Evolutionary conservation across 2,329 filamentous ascomycete genomes (phyloP).

Genomic region (Phialophora chinensis): DNA sequence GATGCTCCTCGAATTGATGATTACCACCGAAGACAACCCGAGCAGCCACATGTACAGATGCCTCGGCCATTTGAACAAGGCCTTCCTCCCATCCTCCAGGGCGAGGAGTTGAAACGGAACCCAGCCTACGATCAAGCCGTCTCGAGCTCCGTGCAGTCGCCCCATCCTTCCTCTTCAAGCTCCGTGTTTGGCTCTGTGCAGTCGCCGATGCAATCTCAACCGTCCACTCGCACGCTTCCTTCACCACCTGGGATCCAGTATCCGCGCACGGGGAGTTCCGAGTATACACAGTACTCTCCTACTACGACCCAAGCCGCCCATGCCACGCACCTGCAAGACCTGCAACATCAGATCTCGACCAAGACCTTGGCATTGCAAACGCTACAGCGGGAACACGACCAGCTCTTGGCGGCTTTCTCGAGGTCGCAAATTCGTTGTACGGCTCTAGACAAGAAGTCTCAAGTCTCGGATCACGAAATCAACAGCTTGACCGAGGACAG

Average conservation of each 20-base stretch:
- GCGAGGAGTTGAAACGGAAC: constrained; percentile 31
- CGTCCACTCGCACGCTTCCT: constrained; percentile 36
- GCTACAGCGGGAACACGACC: constrained; percentile 61
- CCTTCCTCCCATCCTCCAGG: constrained; percentile 29
- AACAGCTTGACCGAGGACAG: constrained; percentile 59
- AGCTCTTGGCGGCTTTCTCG: constrained; percentile 58
- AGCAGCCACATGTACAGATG: constrained; percentile 26
- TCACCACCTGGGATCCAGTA: constrained; percentile 39
- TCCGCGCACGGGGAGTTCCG: constrained; percentile 26
- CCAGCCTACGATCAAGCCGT: constrained; percentile 29
- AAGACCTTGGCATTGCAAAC: constrained; percentile 60
- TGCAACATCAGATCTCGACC: constrained; percentile 61
- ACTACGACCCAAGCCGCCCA: constrained; percentile 43
- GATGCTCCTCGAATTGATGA: constrained; percentile 31
- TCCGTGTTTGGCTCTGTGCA: constrained; percentile 31
- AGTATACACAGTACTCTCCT: constrained; percentile 25
- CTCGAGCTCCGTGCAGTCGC: constrained; percentile 28
- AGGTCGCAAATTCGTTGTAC: constrained; percentile 52
- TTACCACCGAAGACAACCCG: constrained; percentile 24
- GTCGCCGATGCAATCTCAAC: constrained; percentile 35
- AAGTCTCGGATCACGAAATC: constrained; percentile 59
- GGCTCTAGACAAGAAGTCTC: constrained; percentile 59
- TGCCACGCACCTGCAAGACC: constrained; percentile 52
- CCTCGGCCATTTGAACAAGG: constrained; percentile 41
- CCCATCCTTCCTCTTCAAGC: constrained; percentile 32